Evolutionary conservation across 225 moss, liverwort and hornwort genomes (phyloP).

Genomic region (Thuidium tamariscinum): DNA sequence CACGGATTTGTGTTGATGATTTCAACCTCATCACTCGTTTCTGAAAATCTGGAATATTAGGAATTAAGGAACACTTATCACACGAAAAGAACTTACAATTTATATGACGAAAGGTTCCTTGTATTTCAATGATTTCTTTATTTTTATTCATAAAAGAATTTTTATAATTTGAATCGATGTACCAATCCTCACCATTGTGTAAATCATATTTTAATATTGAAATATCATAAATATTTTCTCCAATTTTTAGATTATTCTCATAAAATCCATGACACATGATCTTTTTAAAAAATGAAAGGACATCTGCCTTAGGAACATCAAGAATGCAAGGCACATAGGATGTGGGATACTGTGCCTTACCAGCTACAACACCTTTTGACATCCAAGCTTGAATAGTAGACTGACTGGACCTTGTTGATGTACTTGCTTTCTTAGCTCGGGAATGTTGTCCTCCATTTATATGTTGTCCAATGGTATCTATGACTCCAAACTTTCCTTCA

Average conservation of each 20-base stretch:
- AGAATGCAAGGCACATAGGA: neutral
- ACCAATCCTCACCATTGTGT: neutral
- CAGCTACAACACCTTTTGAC: neutral
- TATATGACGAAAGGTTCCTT: neutral
- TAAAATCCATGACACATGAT: neutral
- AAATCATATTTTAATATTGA: neutral
- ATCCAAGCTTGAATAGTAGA: neutral
- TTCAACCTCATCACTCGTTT: neutral
- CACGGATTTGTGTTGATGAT: neutral
- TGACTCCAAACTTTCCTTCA: too few species aligned
- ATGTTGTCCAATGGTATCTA: too few species aligned
- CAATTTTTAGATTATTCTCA: neutral
- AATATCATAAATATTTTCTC: neutral
- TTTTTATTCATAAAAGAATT: neutral
- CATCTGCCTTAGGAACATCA: neutral
- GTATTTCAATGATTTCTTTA: neutral
- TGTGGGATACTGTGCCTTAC: neutral
- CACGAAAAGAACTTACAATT: neutral
- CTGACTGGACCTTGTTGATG: neutral
- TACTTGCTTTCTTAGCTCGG: neutral
- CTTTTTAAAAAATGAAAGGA: neutral
- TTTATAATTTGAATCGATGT: neutral
- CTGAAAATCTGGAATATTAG: neutral
- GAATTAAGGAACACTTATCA: neutral
- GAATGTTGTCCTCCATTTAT: too few species aligned